These are phyloP conservation scores for Cornus florida DNA, from an alignment of 148 eudicot genomes.

Conservation along the genomic window DNA sequence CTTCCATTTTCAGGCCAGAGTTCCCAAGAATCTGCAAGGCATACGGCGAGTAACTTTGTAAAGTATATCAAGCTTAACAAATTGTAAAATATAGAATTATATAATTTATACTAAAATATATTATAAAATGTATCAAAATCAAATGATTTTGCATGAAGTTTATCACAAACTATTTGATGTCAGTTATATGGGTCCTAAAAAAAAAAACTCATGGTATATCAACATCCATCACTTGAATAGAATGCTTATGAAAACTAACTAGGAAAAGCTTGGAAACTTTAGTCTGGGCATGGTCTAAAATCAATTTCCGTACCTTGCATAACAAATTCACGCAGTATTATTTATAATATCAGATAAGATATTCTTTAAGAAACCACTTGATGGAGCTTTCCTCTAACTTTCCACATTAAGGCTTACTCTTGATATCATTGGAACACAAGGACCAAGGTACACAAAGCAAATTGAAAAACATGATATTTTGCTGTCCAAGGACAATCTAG, in stretches of 20 bases:
- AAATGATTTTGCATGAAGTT: neutral
- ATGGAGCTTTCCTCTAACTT: neutral
- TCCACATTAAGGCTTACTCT: neutral
- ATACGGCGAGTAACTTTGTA: neutral
- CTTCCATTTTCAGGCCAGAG: conserved; percentile 54
- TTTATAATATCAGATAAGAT: too few species aligned
- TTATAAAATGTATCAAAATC: neutral
- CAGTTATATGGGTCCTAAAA: neutral
- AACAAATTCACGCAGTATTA: too few species aligned
- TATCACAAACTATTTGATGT: neutral
- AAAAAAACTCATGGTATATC: too few species aligned
- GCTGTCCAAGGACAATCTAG: neutral
- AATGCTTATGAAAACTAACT: too few species aligned
- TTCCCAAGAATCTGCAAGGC: conserved; percentile 45
- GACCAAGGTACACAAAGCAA: neutral
- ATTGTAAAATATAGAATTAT: neutral
- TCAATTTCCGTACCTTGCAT: neutral
- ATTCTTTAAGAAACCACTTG: too few species aligned
- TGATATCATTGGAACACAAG: neutral
- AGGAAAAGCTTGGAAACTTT: too few species aligned
- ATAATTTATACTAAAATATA: neutral
- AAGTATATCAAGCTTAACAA: neutral
- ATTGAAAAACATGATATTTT: neutral
- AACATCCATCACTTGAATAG: too few species aligned
- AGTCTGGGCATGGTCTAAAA: neutral